A percentile compares a stretch with the other conserved stretches of the same genome.
Evolutionary conservation across 169 alveolate genomes (phyloP).

Genomic region (Blepharisma undulans): DNA sequence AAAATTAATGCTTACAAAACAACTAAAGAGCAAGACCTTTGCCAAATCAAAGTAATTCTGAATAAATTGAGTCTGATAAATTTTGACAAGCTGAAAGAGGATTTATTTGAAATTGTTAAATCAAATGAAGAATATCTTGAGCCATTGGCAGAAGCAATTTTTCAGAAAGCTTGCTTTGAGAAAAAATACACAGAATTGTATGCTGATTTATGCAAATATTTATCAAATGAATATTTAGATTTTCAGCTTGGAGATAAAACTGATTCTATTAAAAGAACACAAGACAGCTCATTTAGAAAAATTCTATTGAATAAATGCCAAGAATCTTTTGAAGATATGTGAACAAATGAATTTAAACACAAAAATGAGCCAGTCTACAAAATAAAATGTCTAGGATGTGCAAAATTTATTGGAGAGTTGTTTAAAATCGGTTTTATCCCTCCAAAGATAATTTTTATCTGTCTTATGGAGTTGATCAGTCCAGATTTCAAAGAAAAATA

Average conservation of each 20-base stretch:
- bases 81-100: slow-evolving; percentile 26
- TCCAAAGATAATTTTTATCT: neutral
- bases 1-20: neutral
- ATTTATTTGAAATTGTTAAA: slow-evolving; percentile 18
- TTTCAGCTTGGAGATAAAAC: neutral
- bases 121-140: neutral
- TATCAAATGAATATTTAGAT: neutral
- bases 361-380: neutral
- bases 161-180: slow-evolving; percentile 37
- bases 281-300: neutral
- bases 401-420: slow-evolving; percentile 25
- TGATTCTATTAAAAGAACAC: neutral
- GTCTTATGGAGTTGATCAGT: neutral
- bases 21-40: neutral
- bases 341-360: neutral
- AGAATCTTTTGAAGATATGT: neutral
- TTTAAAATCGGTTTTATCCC: neutral
- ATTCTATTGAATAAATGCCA: neutral
- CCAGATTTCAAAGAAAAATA: neutral
- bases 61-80: slow-evolving; percentile 36
- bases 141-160: neutral
- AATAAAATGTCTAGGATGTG: slow-evolving; percentile 12
- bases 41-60: slow-evolving; percentile 29
- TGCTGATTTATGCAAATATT: slow-evolving; percentile 29
- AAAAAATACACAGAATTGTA: slow-evolving; percentile 4